Evolutionary conservation across 1,284 basidiomycete genomes (phyloP), one percentile per base, ranked within the genome.

Genomic region (Moniliella sp.): DNA sequence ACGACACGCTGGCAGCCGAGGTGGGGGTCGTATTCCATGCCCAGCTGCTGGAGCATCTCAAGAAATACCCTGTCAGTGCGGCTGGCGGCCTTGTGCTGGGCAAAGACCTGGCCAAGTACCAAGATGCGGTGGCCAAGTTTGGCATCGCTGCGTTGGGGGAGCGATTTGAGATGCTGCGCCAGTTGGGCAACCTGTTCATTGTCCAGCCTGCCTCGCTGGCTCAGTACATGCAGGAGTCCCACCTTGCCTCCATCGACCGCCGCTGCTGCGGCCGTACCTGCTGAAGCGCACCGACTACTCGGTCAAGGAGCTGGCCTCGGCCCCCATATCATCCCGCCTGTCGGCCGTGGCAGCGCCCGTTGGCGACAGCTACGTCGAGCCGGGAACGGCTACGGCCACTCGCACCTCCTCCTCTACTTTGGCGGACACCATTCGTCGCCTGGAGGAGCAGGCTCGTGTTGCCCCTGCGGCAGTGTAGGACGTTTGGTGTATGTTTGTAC

Each of bases 1-100:
- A 75, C 7, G 86, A 97, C 51, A 69, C 73, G 2, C 84, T 97
- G 64, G 67, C 93, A 46, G 82, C 78, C 0, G 91, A 97, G 62
- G 70, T 97, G 25, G 91, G 91, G 2, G 73, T 86, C 14, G 75
- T 79, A 1, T 94, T 99, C 67, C 88, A 97, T 51, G 73, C 86
- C 35, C 67, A 91, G 9, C 69, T 97, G 10, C 69, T 97, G 15
- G 91, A 97, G 31, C 91, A 99, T 57, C 67, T 94, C 35, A 78
- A 79, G 54, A 94, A 82, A 64, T 97, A 88, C 65, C 79, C 82
- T 1, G 83, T 99, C 34, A 93, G 78, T 49, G 84, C 84, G 0
- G 83, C 84, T 0, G 91, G 91, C 29, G 91, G 88, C 3, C 67
- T 99, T 31, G 91, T 97, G 80, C 74, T 99, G 25, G 88, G 88